These are phyloP conservation scores for Trichoderma orchidacearum DNA, from an alignment of 495 filamentous ascomycete species.

Conservation along the genomic window DNA sequence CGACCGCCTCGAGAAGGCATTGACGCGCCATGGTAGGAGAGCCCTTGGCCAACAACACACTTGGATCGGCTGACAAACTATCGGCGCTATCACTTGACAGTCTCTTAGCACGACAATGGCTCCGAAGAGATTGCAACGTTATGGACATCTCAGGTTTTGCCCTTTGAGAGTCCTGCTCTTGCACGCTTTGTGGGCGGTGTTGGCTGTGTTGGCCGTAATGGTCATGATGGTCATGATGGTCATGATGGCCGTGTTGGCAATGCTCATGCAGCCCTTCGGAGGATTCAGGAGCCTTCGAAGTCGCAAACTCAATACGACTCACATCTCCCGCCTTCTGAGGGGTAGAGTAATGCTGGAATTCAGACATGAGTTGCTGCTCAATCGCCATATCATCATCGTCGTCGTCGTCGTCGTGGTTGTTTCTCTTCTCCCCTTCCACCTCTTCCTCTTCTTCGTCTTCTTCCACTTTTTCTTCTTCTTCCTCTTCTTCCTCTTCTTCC, in stretches of 20 bases:
- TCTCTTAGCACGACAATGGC: not conserved
- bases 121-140: not conserved
- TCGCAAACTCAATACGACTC: not conserved
- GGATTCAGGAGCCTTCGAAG: not conserved
- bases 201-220: not conserved
- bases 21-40: not conserved
- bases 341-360: not conserved
- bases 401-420: not conserved
- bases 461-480: slow-evolving; percentile 4
- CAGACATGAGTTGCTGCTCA: slow-evolving; percentile 2
- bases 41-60: not conserved
- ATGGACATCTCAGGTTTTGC: not conserved
- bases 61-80: not conserved
- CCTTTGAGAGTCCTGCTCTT: not conserved
- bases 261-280: not conserved
- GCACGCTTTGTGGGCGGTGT: not conserved
- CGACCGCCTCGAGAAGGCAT: not conserved
- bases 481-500: not conserved
- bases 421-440: slow-evolving; percentile 4
- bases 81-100: not conserved
- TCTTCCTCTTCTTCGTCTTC: not conserved
- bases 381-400: not conserved
- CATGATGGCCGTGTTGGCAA: not conserved
- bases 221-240: not conserved
- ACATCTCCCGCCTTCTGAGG: not conserved